Evolutionary conservation across 2,329 filamentous ascomycete genomes (phyloP).

Genomic region (Sporothrix brasiliensis): DNA sequence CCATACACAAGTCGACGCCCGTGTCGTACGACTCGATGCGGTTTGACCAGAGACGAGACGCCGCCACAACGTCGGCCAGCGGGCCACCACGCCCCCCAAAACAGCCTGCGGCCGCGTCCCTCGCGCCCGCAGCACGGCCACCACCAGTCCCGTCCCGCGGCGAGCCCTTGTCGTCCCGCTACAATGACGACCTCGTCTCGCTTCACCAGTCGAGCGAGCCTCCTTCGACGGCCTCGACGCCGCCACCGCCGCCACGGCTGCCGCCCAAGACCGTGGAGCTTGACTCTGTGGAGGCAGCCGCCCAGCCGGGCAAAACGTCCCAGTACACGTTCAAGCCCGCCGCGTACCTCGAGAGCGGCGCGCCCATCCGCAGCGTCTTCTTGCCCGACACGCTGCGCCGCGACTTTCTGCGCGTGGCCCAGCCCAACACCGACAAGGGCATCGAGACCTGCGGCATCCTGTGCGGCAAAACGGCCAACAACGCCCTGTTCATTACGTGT

Average conservation of each 20-base stretch:
- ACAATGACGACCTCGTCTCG: conserved; percentile 22
- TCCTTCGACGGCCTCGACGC: not conserved
- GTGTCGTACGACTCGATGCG: conserved; percentile 49
- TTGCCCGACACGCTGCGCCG: conserved; percentile 74
- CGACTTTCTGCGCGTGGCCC: conserved; percentile 73
- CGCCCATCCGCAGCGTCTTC: conserved; percentile 83
- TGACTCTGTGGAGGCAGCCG: conserved; percentile 20
- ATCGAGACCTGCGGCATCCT: conserved; percentile 95
- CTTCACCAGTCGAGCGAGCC: conserved; percentile 26
- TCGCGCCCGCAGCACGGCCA: not conserved
- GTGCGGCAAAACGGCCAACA: conserved; percentile 86
- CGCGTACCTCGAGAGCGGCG: conserved; percentile 86
- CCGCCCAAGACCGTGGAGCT: conserved; percentile 19
- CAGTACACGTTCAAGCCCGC: conserved; percentile 79
- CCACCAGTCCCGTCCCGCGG: conserved; percentile 25
- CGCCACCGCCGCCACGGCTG: conserved; percentile 40
- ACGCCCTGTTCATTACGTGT: conserved; percentile 87
- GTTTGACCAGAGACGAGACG: conserved; percentile 41
- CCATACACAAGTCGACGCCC: conserved; percentile 56
- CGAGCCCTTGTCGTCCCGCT: conserved; percentile 1
- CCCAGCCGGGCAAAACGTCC: conserved; percentile 47
- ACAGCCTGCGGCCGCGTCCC: conserved; percentile 34
- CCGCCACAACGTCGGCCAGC: conserved; percentile 33
- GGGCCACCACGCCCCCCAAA: conserved; percentile 47
- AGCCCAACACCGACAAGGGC: conserved; percentile 75